These are phyloP conservation scores for Lipomyces kockii DNA, from an alignment of 805 yeast species.

Conservation along the genomic window DNA sequence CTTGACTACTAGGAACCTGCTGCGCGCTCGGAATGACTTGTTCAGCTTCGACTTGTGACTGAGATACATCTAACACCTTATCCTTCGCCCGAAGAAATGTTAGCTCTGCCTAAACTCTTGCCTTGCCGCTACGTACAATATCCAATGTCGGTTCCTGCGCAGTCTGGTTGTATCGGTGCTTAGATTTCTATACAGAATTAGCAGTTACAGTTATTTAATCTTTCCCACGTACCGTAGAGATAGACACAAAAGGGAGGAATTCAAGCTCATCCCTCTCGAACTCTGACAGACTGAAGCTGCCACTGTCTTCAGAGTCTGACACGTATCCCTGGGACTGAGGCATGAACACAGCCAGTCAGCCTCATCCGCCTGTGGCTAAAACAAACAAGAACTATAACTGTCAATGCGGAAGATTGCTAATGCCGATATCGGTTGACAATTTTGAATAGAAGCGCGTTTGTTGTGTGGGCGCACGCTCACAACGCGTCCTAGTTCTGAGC, in stretches of 20 bases:
- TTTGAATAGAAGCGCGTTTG: background rate
- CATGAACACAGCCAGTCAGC: slow-evolving; percentile 16
- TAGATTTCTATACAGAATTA: background rate
- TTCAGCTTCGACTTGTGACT: background rate
- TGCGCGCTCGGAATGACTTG: background rate
- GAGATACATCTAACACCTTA: background rate
- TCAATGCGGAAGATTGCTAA: background rate
- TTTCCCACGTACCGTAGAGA: background rate
- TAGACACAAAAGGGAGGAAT: slow-evolving; percentile 8
- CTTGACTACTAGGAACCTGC: background rate
- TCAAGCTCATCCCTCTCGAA: slow-evolving; percentile 25
- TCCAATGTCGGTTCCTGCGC: background rate
- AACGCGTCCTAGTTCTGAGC: background rate
- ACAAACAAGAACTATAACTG: background rate
- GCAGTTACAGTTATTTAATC: background rate
- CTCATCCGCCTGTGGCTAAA: background rate
- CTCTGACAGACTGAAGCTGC: slow-evolving; percentile 7
- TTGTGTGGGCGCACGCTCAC: background rate
- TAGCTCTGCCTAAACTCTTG: background rate
- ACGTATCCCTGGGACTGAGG: slow-evolving; percentile 26
- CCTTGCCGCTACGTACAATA: background rate
- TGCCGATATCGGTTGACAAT: background rate
- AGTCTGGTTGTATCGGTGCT: background rate
- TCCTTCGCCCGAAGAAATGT: slow-evolving; percentile 14
- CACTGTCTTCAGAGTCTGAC: slow-evolving; percentile 34